Conservation (phyloP, 1,284 basidiomycete species). For the Pascua guehoae region DNA sequence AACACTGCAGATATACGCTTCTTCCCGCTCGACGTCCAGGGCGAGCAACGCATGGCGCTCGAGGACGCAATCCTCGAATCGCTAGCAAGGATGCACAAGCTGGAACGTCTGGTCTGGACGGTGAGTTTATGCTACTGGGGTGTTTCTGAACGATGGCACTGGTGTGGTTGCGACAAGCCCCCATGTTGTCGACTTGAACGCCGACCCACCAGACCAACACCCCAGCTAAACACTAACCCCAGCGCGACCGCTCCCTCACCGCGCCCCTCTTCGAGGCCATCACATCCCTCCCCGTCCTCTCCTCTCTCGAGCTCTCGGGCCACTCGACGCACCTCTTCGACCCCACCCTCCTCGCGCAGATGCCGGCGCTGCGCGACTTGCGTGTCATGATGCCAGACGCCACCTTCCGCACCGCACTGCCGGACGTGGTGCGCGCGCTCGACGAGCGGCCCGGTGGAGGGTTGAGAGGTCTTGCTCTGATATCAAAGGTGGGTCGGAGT, state of each 20-base stretch:
- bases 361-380: constrained; percentile 36
- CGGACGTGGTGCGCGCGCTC: constrained; percentile 21
- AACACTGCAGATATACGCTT: constrained; percentile 37
- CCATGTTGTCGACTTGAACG: too few relatives aligned
- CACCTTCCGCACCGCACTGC: constrained; percentile 23
- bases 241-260: constrained; percentile 44
- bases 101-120: constrained; percentile 44
- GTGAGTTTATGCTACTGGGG: constrained; percentile 21
- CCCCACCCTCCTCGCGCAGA: constrained; percentile 26
- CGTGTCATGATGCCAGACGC: constrained; percentile 47
- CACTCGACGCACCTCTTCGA: constrained; percentile 40
- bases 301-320: constrained; percentile 42
- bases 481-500: constrained; percentile 31
- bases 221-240: background rate
- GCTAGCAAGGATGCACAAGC: constrained; percentile 33
- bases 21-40: constrained; percentile 39
- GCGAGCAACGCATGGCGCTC: constrained; percentile 30
- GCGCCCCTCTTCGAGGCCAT: constrained; percentile 33
- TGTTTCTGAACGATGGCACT: too few relatives aligned
- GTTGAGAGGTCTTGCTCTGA: constrained; percentile 35
- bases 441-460: constrained; percentile 23
- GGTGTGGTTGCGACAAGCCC: too few relatives aligned
- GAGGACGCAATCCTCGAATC: constrained; percentile 33
- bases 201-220: too few relatives aligned
- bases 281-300: constrained; percentile 22